Percentiles rank a stretch among this genome's conserved stretches.
Evolutionary conservation across 2,329 filamentous ascomycete species (phyloP).

Genomic region (Endothia cerciana): DNA sequence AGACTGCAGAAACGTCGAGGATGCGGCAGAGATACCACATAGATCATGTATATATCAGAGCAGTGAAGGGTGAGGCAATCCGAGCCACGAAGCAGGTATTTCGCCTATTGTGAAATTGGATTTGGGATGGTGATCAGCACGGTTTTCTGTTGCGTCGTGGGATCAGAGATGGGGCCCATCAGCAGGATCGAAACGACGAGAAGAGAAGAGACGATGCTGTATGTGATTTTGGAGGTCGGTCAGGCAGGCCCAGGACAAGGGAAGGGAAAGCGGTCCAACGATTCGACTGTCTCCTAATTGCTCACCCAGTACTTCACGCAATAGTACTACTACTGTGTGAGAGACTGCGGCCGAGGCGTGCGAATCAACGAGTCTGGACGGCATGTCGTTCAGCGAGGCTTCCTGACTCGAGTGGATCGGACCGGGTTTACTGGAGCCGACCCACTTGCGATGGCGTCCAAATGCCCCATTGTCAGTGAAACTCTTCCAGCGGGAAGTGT

Average conservation of each 20-base stretch:
- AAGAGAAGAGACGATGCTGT: conserved; percentile 12
- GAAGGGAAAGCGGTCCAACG: conserved; percentile 17
- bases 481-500: conserved; percentile 19
- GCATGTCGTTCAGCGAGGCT: conserved; percentile 24
- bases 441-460: conserved; percentile 27
- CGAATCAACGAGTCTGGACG: conserved; percentile 26
- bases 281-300: conserved; percentile 18
- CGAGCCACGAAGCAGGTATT: conserved; percentile 12
- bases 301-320: conserved; percentile 24
- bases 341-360: conserved; percentile 20
- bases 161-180: conserved; percentile 18
- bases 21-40: conserved; percentile 14
- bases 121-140: conserved; percentile 7
- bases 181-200: conserved; percentile 4
- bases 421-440: conserved; percentile 18
- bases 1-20: conserved; percentile 21
- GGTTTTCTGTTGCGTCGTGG: conserved; percentile 17
- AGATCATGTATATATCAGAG: conserved; percentile 20
- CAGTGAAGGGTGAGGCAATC: conserved; percentile 5
- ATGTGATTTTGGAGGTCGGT: conserved; percentile 18
- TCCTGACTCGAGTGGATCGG: conserved; percentile 25
- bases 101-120: background rate
- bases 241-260: conserved; percentile 11
- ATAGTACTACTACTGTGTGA: conserved; percentile 27
- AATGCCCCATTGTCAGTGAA: conserved; percentile 23